phyloP scores from a whole-genome alignment of 257 asterid genomes.

The Gentiana macrophylla region DNA sequence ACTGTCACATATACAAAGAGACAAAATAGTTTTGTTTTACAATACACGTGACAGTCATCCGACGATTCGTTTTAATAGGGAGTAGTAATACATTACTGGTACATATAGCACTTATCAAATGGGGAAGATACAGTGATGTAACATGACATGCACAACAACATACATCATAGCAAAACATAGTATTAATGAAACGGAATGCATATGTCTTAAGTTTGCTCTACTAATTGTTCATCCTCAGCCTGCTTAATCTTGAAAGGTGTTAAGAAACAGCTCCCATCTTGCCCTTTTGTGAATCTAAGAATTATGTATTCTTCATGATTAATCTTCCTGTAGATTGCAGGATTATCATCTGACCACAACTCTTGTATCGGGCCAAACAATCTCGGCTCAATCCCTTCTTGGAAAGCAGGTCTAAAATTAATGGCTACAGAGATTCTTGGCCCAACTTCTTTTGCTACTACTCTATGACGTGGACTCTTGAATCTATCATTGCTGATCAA shows the following conservation, averaged over 20 bases:
- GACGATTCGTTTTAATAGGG: too few species aligned
- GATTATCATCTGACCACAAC: slow-evolving; percentile 36
- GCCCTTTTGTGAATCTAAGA: slow-evolving; percentile 7
- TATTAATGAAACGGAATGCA: too few species aligned
- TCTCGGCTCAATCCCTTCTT: neutral
- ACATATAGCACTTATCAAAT: too few species aligned
- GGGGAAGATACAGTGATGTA: too few species aligned
- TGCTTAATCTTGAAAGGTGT: slow-evolving; percentile 6
- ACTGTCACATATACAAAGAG: too few species aligned
- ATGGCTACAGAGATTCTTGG: slow-evolving; percentile 52
- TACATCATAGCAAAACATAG: too few species aligned
- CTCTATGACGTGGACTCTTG: slow-evolving; percentile 50
- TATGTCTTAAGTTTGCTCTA: too few species aligned
- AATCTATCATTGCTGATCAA: slow-evolving; percentile 44
- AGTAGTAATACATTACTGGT: too few species aligned
- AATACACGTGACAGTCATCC: too few species aligned
- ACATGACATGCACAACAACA: too few species aligned
- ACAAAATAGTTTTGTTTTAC: too few species aligned
- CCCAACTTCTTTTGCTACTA: slow-evolving; percentile 18
- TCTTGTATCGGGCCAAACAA: slow-evolving; percentile 46
- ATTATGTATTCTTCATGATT: slow-evolving; percentile 22
- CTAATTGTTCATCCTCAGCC: neutral
- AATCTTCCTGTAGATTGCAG: slow-evolving; percentile 31
- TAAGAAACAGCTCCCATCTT: neutral
- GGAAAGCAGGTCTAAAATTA: slow-evolving; percentile 26